Conservation (phyloP, 2,329 filamentous ascomycete genomes). For the Fusarium euwallaceae region DNA sequence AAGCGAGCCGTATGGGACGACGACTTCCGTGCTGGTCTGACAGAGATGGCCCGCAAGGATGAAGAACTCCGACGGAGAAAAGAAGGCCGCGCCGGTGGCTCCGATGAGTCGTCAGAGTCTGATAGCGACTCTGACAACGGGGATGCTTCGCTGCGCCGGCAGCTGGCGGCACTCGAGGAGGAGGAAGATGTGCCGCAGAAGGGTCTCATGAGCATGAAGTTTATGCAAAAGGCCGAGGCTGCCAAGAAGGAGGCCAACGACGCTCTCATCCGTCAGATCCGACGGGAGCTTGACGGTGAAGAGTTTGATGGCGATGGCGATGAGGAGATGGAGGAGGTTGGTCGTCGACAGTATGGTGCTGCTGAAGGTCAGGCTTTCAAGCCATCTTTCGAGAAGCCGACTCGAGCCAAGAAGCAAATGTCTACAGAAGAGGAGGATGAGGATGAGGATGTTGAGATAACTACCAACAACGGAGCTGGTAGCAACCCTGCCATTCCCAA, state of each 20-base stretch:
- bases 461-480: conserved; percentile 34
- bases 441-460: conserved; percentile 47
- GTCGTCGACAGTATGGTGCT: conserved; percentile 77
- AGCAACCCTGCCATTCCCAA: conserved; percentile 39
- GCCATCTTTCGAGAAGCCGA: conserved; percentile 49
- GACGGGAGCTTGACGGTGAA: conserved; percentile 77
- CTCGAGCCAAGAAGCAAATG: conserved; percentile 47
- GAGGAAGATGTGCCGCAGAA: conserved; percentile 69
- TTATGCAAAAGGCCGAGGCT: conserved; percentile 92
- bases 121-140: conserved; percentile 71
- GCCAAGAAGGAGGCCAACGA: conserved; percentile 84
- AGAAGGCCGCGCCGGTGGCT: conserved; percentile 72
- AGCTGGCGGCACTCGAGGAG: conserved; percentile 58
- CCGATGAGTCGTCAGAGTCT: conserved; percentile 66
- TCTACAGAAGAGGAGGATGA: conserved; percentile 45
- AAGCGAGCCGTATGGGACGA: conserved; percentile 91
- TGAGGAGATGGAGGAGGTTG: conserved; percentile 69
- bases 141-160: conserved; percentile 63
- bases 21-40: conserved; percentile 81
- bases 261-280: conserved; percentile 77
- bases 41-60: conserved; percentile 84
- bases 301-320: conserved; percentile 64
- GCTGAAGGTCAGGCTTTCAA: conserved; percentile 51
- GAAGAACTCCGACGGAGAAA: conserved; percentile 86
- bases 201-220: conserved; percentile 86